Conservation (phyloP, 164 flowering plant species). For the Malania oleifera region DNA sequence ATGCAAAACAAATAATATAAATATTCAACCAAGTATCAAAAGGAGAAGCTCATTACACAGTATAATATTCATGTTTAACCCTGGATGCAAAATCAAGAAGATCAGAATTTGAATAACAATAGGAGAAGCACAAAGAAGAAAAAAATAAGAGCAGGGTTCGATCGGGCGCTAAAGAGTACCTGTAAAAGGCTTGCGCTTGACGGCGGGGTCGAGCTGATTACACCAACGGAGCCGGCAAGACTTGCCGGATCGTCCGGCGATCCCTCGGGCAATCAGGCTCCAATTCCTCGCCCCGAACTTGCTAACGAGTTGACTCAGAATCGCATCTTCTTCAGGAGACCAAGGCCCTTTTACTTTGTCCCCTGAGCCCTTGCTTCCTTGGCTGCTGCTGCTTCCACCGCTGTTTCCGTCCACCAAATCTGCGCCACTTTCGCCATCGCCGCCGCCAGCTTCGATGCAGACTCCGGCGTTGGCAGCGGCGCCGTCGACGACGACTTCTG, state of each 20-base stretch:
- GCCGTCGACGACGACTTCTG: background rate
- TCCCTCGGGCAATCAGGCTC: conserved; percentile 77
- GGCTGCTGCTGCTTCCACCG: conserved; percentile 11
- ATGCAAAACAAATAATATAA: background rate
- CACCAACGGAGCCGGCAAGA: conserved; percentile 94
- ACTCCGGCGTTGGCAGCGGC: conserved; percentile 4
- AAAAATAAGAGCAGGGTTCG: background rate
- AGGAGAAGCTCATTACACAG: background rate
- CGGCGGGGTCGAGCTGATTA: conserved; percentile 76
- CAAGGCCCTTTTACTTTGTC: conserved; percentile 64
- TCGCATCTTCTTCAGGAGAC: conserved; percentile 70
- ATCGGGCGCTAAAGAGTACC: conserved; percentile 24
- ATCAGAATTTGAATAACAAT: background rate
- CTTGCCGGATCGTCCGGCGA: conserved; percentile 81
- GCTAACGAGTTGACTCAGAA: conserved; percentile 50
- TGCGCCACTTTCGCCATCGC: conserved; percentile 10
- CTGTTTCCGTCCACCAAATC: conserved; percentile 5
- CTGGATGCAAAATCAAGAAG: background rate
- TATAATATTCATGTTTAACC: background rate
- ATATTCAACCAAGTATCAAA: background rate
- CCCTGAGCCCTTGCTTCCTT: conserved; percentile 9
- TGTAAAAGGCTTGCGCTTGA: conserved; percentile 61
- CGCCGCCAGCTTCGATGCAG: conserved; percentile 19
- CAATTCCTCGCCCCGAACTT: conserved; percentile 83
- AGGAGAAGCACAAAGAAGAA: background rate